Evolutionary conservation across 495 filamentous ascomycete genomes (phyloP).

Genomic region (Aspergillus egyptiacus): DNA sequence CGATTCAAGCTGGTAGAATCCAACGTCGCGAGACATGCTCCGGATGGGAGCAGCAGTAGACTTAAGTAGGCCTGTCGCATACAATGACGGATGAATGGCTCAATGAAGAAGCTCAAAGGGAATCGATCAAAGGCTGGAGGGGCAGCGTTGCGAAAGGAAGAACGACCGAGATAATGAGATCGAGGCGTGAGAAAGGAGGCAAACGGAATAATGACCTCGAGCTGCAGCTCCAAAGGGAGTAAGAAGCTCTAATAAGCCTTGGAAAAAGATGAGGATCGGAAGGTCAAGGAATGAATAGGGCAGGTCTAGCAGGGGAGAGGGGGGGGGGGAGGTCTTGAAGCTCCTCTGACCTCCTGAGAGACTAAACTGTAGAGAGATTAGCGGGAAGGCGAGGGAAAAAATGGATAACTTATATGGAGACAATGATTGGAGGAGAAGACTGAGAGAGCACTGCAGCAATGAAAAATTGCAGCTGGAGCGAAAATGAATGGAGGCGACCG

Average conservation of each 20-base stretch:
- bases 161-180: neutral
- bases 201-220: slow-evolving; percentile 1
- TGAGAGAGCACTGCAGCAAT: slow-evolving; percentile 5
- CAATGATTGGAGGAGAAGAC: slow-evolving; percentile 13
- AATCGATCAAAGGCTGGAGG: neutral
- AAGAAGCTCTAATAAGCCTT: slow-evolving; percentile 10
- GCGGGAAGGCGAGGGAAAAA: slow-evolving; percentile 8
- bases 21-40: slow-evolving; percentile 16
- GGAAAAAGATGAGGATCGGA: slow-evolving; percentile 10
- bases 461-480: slow-evolving; percentile 9
- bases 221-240: slow-evolving; percentile 11
- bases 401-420: slow-evolving; percentile 12
- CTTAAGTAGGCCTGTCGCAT: slow-evolving; percentile 1
- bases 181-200: too few relatives aligned
- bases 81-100: neutral
- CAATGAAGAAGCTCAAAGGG: slow-evolving; percentile 8
- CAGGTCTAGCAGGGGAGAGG: slow-evolving; percentile 1
- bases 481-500: slow-evolving; percentile 13
- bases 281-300: slow-evolving; percentile 8
- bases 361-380: slow-evolving; percentile 10
- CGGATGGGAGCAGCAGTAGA: neutral
- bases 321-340: slow-evolving; percentile 7
- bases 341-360: slow-evolving; percentile 4
- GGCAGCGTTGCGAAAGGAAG: neutral
- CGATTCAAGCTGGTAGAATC: slow-evolving; percentile 12